These are phyloP conservation scores for Celoporthe dispersa DNA, from an alignment of 2,329 filamentous ascomycete species.

Conservation along the genomic window DNA sequence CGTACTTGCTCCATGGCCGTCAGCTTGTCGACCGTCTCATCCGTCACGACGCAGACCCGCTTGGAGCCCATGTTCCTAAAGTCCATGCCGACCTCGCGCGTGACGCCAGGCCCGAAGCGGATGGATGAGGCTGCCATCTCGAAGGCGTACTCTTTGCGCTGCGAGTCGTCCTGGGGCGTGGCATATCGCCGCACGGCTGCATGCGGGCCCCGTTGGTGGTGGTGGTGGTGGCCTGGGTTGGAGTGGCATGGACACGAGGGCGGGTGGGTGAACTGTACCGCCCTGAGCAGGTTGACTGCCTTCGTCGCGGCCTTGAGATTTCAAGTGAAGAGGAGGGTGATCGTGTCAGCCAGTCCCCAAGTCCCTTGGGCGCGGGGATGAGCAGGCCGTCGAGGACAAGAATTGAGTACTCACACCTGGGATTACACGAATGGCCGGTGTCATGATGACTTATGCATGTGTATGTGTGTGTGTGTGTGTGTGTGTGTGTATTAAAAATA, in stretches of 20 bases:
- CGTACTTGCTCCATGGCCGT: conserved; percentile 89
- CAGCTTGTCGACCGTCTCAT: conserved; percentile 78
- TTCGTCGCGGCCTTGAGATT: conserved; percentile 63
- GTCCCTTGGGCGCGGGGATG: not conserved
- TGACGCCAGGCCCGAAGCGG: conserved; percentile 89
- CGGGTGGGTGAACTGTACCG: conserved; percentile 89
- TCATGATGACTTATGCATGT: conserved; percentile 34
- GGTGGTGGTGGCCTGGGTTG: conserved; percentile 80
- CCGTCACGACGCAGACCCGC: conserved; percentile 90
- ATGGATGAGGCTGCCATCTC: conserved; percentile 98
- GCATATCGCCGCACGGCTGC: conserved; percentile 59
- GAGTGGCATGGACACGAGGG: conserved; percentile 91
- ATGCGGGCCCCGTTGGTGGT: conserved; percentile 51
- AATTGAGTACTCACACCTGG: conserved; percentile 41
- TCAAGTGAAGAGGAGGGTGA: not conserved
- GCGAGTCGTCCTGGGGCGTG: conserved; percentile 73
- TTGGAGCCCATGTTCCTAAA: conserved; percentile 87
- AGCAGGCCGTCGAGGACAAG: not conserved
- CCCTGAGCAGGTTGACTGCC: conserved; percentile 76
- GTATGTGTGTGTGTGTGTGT: not conserved
- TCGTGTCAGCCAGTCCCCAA: too few species aligned
- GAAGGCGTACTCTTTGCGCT: conserved; percentile 95
- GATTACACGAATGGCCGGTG: conserved; percentile 39
- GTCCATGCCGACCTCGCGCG: conserved; percentile 97
- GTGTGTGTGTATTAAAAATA: not conserved